A percentile compares a stretch with the other conserved stretches of the same genome.
Conservation (phyloP, 805 yeast genomes). For the Starmerella gropengiesseri region DNA sequence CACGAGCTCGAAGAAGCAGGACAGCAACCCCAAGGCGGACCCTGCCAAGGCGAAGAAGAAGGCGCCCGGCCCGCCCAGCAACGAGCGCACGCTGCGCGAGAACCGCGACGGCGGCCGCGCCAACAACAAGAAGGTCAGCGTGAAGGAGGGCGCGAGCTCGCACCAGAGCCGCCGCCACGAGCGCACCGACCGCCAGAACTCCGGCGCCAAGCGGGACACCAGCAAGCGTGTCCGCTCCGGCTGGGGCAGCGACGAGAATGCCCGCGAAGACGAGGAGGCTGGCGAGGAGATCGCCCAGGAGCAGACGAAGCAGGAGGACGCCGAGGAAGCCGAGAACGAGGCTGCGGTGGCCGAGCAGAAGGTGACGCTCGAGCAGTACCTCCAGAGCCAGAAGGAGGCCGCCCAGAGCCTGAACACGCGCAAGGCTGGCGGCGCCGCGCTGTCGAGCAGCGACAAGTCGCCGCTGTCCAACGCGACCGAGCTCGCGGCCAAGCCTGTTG, state of each 20-base stretch:
- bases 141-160: conserved; percentile 43
- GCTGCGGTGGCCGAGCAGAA: conserved; percentile 36
- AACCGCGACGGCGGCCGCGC: conserved; percentile 53
- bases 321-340: conserved; percentile 36
- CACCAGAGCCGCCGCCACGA: conserved; percentile 45
- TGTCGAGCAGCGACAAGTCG: conserved; percentile 3
- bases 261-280: conserved; percentile 51
- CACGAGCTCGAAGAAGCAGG: conserved; percentile 74
- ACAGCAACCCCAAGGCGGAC: conserved; percentile 40
- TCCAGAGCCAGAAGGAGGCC: conserved; percentile 39
- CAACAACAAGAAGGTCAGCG: conserved; percentile 40
- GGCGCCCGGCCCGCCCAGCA: conserved; percentile 48
- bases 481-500: conserved; percentile 4
- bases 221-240: conserved; percentile 73
- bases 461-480: conserved; percentile 39
- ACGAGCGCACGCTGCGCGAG: conserved; percentile 76
- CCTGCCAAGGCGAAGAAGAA: conserved; percentile 53
- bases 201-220: conserved; percentile 74
- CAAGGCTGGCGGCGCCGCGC: conserved; percentile 37
- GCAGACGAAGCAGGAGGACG: conserved; percentile 32
- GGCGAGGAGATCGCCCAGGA: conserved; percentile 35
- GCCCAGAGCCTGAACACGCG: conserved; percentile 26
- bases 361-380: conserved; percentile 70
- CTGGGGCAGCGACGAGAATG: conserved; percentile 75
- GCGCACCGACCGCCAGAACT: conserved; percentile 70